These are phyloP conservation scores for Plantago rigida DNA, from an alignment of 305 asterid genomes.

Conservation along the genomic window DNA sequence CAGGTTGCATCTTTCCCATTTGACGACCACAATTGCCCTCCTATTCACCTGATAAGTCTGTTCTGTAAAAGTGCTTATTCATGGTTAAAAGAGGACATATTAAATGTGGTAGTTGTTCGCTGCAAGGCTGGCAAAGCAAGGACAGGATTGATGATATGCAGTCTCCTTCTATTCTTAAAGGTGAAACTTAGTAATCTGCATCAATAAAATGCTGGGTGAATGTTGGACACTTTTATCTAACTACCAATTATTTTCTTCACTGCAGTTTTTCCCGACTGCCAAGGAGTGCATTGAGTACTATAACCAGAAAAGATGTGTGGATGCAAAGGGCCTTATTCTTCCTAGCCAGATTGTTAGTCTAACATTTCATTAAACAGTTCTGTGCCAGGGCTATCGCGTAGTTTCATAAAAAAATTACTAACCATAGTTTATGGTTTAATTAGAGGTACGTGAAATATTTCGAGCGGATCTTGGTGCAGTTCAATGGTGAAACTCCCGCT, in stretches of 20 bases:
- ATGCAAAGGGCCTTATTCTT: conserved; percentile 87
- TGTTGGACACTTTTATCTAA: conserved; percentile 16
- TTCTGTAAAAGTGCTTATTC: conserved; percentile 96
- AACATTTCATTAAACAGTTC: conserved; percentile 23
- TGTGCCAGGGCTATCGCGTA: conserved; percentile 19
- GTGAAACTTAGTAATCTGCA: conserved; percentile 32
- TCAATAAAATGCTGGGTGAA: conserved; percentile 16
- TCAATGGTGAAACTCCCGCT: conserved; percentile 77
- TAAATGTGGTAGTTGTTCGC: conserved; percentile 94
- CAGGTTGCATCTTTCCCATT: conserved; percentile 98
- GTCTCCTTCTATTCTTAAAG: conserved; percentile 93
- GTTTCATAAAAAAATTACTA: conserved; percentile 24
- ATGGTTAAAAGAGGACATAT: conserved; percentile 88
- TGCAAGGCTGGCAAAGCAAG: conserved; percentile 99
- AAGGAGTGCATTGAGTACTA: conserved; percentile 88
- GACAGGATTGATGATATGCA: conserved; percentile 93
- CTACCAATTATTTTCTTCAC: conserved; percentile 21
- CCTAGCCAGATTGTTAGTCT: conserved; percentile 94
- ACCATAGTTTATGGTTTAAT: conserved; percentile 28
- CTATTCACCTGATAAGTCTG: conserved; percentile 72
- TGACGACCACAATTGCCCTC: conserved; percentile 96
- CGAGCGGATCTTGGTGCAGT: conserved; percentile 53
- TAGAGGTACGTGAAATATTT: conserved; percentile 92
- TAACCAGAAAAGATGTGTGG: conserved; percentile 85
- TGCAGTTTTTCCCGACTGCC: conserved; percentile 89